A percentile compares a stretch with the other conserved stretches of the same genome.
These are phyloP conservation scores for Globisporangium sylvaticum DNA, from an alignment of 352 stramenopile genomes.

Conservation along the genomic window DNA sequence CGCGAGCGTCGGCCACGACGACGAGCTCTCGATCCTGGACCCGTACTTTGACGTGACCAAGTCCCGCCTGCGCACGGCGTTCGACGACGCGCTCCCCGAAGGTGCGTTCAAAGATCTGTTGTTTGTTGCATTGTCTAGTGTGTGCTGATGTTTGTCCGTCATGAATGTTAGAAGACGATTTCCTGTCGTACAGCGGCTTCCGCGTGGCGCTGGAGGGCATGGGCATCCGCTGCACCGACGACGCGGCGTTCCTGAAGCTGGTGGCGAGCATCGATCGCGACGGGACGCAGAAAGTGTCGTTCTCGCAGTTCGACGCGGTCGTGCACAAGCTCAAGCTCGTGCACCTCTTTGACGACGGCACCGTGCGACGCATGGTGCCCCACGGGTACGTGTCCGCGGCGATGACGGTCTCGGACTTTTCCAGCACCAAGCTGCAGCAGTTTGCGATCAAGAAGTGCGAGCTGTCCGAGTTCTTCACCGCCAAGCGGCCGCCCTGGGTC, in stretches of 20 bases:
- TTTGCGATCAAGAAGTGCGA: slow-evolving; percentile 49
- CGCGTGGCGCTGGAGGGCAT: slow-evolving; percentile 55
- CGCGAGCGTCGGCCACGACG: slow-evolving; percentile 34
- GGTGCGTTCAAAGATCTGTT: slow-evolving; percentile 11
- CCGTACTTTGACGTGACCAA: slow-evolving; percentile 84
- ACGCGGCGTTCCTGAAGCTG: slow-evolving; percentile 67
- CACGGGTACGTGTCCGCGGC: slow-evolving; percentile 43
- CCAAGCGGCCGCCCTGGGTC: slow-evolving; percentile 69
- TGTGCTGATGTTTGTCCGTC: not conserved
- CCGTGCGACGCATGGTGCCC: slow-evolving; percentile 52
- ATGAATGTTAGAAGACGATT: slow-evolving; percentile 24
- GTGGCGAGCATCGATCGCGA: slow-evolving; percentile 65
- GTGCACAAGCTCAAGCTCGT: slow-evolving; percentile 87
- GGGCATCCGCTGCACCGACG: slow-evolving; percentile 67
- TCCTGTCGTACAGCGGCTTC: slow-evolving; percentile 56
- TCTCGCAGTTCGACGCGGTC: slow-evolving; percentile 72
- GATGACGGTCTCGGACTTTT: slow-evolving; percentile 81
- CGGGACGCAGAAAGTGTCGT: slow-evolving; percentile 38
- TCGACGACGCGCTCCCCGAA: slow-evolving; percentile 58
- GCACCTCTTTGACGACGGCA: slow-evolving; percentile 78
- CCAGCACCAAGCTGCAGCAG: slow-evolving; percentile 61
- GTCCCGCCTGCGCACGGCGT: slow-evolving; percentile 64
- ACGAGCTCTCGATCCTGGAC: slow-evolving; percentile 81
- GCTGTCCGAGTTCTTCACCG: slow-evolving; percentile 71
- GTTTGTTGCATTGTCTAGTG: not conserved